These are phyloP conservation scores for Pichia insulana DNA, from an alignment of 805 yeast genomes.

Conservation along the genomic window DNA sequence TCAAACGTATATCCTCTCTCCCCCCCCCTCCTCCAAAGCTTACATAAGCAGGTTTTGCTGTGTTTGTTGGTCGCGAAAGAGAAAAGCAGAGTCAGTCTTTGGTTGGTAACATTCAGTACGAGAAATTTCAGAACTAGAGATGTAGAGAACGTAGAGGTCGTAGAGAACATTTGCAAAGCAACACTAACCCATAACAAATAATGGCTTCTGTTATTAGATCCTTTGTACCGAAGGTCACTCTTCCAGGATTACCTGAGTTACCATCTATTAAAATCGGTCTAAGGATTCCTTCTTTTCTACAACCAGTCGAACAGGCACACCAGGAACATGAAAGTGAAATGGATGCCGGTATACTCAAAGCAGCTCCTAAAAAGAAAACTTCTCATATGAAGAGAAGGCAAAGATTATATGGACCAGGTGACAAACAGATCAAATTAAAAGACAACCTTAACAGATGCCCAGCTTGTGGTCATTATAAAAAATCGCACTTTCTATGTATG, in stretches of 20 bases:
- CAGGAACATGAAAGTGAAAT: constrained; percentile 32
- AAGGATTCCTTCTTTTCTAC: constrained; percentile 14
- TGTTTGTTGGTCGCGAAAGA: too few species aligned
- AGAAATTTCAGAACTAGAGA: too few species aligned
- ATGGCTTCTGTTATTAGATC: constrained; percentile 4
- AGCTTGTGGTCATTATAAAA: constrained; percentile 86
- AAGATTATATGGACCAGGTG: constrained; percentile 73
- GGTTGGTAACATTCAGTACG: too few species aligned
- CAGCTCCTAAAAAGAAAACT: constrained; percentile 91
- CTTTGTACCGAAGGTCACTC: constrained; percentile 11
- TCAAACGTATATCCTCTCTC: too few species aligned
- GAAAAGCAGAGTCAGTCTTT: too few species aligned
- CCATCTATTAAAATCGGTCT: constrained; percentile 16
- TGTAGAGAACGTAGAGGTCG: background rate
- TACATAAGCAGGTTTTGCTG: too few species aligned
- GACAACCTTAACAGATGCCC: constrained; percentile 85
- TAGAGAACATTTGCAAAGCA: background rate
- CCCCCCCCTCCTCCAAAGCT: too few species aligned
- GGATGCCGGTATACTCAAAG: constrained; percentile 68
- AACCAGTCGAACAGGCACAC: constrained; percentile 30
- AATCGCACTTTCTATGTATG: constrained; percentile 89
- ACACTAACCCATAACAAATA: background rate
- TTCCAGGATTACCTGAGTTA: constrained; percentile 1
- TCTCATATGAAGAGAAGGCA: constrained; percentile 82
- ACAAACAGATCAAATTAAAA: constrained; percentile 69